phyloP scores from a whole-genome alignment of 1,284 basidiomycete species.

The Puccinia novopanici region DNA sequence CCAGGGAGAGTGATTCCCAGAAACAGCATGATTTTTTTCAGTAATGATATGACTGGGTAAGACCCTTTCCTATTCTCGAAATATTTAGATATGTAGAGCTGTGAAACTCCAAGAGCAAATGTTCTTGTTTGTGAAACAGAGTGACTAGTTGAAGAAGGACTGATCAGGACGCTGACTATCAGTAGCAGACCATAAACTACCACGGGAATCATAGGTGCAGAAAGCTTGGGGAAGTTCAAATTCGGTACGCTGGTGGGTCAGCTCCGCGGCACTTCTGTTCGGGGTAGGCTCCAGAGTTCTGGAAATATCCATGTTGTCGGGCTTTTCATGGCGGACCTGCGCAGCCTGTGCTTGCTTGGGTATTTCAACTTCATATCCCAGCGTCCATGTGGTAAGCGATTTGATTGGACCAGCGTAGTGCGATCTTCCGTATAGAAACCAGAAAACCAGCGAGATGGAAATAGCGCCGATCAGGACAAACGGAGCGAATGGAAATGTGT shows the following conservation, averaged over 20 bases:
- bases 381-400: constrained; percentile 44
- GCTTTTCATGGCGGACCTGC: neutral
- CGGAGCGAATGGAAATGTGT: constrained; percentile 22
- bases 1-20: neutral
- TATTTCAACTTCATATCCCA: constrained; percentile 45
- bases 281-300: neutral
- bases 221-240: constrained; percentile 31
- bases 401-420: constrained; percentile 43
- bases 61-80: too few species aligned
- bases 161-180: constrained; percentile 14
- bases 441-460: neutral
- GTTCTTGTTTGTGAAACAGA: neutral
- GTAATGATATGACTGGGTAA: neutral
- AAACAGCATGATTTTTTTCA: neutral
- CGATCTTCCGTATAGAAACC: constrained; percentile 32
- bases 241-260: neutral
- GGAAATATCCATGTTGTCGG: neutral
- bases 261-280: constrained; percentile 1
- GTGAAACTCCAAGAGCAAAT: neutral
- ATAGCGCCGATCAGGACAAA: neutral
- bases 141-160: neutral
- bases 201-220: constrained; percentile 25
- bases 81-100: neutral
- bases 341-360: constrained; percentile 3
- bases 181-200: constrained; percentile 40